Conservation (phyloP, 148 eudicot species). For the Rhododendron vialii region DNA sequence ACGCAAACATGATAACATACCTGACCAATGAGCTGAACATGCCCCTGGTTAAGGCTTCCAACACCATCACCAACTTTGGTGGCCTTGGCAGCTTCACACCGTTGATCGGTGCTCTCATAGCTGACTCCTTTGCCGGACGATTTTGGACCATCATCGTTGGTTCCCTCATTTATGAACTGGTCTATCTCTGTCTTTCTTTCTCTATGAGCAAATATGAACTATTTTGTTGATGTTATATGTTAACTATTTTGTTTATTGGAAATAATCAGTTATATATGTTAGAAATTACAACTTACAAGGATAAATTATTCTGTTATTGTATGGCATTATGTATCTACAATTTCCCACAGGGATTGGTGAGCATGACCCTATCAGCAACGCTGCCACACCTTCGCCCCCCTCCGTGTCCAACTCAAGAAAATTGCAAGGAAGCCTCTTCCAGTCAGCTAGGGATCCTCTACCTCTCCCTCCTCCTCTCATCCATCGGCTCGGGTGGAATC, state of each 20-base stretch:
- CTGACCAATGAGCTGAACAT: slow-evolving; percentile 59
- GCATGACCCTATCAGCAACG: slow-evolving; percentile 50
- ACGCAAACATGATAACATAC: slow-evolving; percentile 77
- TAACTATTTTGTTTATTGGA: too few species aligned
- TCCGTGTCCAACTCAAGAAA: slow-evolving; percentile 50
- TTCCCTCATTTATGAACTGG: slow-evolving; percentile 61
- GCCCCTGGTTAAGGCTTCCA: slow-evolving; percentile 72
- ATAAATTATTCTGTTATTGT: too few species aligned
- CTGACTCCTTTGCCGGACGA: slow-evolving; percentile 73
- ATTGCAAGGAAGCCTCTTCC: slow-evolving; percentile 57
- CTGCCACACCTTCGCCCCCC: slow-evolving; percentile 56
- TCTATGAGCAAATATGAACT: background rate
- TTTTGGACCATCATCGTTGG: slow-evolving; percentile 72
- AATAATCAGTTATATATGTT: too few species aligned
- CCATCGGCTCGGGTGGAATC: slow-evolving; percentile 54
- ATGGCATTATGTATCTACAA: background rate
- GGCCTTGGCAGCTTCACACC: slow-evolving; percentile 69
- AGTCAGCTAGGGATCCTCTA: slow-evolving; percentile 47
- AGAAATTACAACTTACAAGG: too few species aligned
- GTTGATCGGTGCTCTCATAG: slow-evolving; percentile 62
- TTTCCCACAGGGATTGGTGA: slow-evolving; percentile 39
- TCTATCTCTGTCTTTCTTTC: background rate
- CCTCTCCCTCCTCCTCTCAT: slow-evolving; percentile 39
- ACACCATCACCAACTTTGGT: slow-evolving; percentile 58
- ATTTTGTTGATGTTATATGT: background rate